Evolutionary conservation across 1,284 basidiomycete species (phyloP).

Genomic region (Pseudozyma flocculosa): DNA sequence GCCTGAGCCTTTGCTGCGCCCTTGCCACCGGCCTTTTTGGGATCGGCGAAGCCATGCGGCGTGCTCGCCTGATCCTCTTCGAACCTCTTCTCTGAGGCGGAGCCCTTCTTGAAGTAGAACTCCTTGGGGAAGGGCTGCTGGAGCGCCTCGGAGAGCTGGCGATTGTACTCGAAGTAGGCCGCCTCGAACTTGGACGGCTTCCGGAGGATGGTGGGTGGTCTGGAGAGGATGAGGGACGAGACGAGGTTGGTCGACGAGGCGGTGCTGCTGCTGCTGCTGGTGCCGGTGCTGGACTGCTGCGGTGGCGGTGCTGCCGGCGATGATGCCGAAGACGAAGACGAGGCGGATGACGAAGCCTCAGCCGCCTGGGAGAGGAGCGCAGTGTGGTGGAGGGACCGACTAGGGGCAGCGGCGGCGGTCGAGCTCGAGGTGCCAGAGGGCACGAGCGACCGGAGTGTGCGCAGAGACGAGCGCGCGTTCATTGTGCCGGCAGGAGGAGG

Average conservation of each 20-base stretch:
- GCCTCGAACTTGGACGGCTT: constrained; percentile 75
- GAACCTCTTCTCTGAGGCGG: constrained; percentile 80
- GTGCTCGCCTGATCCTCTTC: constrained; percentile 59
- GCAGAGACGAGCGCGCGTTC: no score
- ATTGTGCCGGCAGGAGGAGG: no score
- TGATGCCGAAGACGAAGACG: constrained; percentile 8
- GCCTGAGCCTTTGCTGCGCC: not conserved
- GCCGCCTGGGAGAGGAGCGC: constrained; percentile 1
- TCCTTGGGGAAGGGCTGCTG: constrained; percentile 84
- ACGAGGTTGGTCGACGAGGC: constrained; percentile 38
- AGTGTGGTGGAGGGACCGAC: not conserved
- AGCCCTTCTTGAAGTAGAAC: constrained; percentile 94
- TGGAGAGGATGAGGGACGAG: constrained; percentile 72
- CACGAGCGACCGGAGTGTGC: no score
- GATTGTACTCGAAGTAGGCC: constrained; percentile 84
- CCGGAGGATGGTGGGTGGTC: constrained; percentile 77
- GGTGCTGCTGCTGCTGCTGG: constrained; percentile 4
- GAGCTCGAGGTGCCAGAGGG: no score
- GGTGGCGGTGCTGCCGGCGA: no score
- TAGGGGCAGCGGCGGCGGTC: not conserved
- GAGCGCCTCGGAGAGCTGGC: constrained; percentile 76
- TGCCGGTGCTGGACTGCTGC: constrained; percentile 5
- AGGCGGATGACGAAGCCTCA: not conserved
- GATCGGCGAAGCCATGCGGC: constrained; percentile 17
- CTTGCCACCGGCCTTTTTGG: constrained; percentile 5